Conservation (phyloP, 2,329 filamentous ascomycete species). For the Alternaria infectoria region DNA sequence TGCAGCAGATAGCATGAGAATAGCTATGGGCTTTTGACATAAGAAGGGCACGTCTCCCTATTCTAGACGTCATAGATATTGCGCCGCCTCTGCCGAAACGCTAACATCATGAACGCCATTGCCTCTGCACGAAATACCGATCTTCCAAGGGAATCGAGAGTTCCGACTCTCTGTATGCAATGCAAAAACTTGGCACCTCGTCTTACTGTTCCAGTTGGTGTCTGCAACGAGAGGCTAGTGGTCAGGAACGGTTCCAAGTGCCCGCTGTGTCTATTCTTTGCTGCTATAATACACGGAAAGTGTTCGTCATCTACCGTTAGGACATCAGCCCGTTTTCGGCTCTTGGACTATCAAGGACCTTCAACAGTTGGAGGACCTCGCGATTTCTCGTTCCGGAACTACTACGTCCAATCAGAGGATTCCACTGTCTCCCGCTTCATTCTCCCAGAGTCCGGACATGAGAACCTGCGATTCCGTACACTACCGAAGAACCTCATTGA, state of each 20-base stretch:
- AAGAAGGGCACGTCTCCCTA: neutral
- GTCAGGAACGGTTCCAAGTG: neutral
- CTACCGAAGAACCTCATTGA: neutral
- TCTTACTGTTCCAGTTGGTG: neutral
- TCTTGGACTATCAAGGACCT: neutral
- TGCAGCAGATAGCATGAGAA: neutral
- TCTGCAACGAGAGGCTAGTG: neutral
- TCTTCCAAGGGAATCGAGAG: neutral
- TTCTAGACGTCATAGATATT: neutral
- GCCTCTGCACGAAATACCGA: neutral
- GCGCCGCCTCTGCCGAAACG: neutral
- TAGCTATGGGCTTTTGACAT: neutral
- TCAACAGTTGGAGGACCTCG: neutral
- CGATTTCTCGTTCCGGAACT: neutral
- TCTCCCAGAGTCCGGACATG: neutral
- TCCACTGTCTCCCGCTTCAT: neutral
- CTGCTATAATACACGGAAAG: neutral
- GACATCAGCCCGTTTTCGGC: neutral
- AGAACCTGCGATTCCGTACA: neutral
- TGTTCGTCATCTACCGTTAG: neutral
- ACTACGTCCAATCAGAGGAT: neutral
- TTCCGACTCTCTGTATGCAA: neutral
- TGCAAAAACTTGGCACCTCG: neutral
- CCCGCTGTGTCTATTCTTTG: neutral
- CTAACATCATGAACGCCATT: neutral